Conservation (phyloP, 2,329 filamentous ascomycete species). For the Xylaria arbuscula region DNA sequence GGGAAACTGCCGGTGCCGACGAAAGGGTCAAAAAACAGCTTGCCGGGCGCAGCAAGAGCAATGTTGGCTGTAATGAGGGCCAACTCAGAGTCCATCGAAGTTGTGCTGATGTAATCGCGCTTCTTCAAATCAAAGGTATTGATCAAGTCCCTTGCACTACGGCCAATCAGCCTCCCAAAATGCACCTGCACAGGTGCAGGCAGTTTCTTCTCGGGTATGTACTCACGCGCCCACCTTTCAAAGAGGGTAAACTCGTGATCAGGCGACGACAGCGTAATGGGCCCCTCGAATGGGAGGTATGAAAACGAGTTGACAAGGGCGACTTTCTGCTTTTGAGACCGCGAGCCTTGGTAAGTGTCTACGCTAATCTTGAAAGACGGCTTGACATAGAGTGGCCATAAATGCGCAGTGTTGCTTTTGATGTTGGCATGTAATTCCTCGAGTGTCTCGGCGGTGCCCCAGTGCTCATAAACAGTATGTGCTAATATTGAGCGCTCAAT, state of each 20-base stretch:
- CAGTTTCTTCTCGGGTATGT: conserved; percentile 59
- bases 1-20: conserved; percentile 95
- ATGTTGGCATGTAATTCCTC: conserved; percentile 75
- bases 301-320: conserved; percentile 83
- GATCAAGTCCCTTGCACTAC: conserved; percentile 74
- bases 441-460: conserved; percentile 78
- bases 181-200: conserved; percentile 69
- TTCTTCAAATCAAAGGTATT: conserved; percentile 91
- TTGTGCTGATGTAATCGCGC: conserved; percentile 91
- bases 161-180: conserved; percentile 77
- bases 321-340: conserved; percentile 71
- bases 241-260: conserved; percentile 82
- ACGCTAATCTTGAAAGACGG: conserved; percentile 85
- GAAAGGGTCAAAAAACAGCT: conserved; percentile 93
- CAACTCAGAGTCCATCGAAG: conserved; percentile 96
- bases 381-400: conserved; percentile 74
- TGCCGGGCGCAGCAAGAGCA: conserved; percentile 82
- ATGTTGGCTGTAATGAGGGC: conserved; percentile 93
- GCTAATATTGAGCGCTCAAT: conserved; percentile 82
- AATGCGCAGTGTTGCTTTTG: conserved; percentile 64
- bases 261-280: conserved; percentile 78
- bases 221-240: conserved; percentile 78
- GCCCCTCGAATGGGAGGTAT: conserved; percentile 81
- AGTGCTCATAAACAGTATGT: conserved; percentile 88
- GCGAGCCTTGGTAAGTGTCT: conserved; percentile 83